Conservation (phyloP, 768 basidiomycete species). For the Pleurotus djamor region DNA sequence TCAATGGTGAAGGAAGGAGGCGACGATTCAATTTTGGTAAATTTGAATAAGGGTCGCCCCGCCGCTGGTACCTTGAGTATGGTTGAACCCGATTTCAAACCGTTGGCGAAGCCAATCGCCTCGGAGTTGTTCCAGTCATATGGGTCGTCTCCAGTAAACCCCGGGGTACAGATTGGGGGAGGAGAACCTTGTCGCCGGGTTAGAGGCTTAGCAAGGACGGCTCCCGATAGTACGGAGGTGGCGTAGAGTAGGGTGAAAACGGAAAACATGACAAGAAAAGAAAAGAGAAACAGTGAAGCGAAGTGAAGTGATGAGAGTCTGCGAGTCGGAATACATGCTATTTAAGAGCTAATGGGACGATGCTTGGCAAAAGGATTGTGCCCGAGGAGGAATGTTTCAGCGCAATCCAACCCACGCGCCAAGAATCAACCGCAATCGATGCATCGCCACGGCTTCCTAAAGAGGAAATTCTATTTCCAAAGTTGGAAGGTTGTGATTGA, state of each 20-base stretch:
- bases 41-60: not conserved
- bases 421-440: not conserved
- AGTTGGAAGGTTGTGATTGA: not conserved
- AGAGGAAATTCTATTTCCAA: not conserved
- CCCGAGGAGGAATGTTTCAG: not conserved
- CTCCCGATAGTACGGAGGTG: not conserved
- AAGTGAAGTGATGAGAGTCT: no score
- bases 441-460: not conserved
- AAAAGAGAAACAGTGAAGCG: not conserved
- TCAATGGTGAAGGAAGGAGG: not conserved
- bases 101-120: not conserved
- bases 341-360: no score
- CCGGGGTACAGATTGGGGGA: not conserved
- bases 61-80: not conserved
- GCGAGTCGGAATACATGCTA: no score
- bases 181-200: not conserved
- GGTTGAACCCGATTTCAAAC: not conserved
- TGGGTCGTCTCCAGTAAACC: not conserved
- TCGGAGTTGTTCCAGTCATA: slow-evolving; percentile 6
- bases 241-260: not conserved
- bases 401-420: not conserved
- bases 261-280: not conserved
- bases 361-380: not conserved
- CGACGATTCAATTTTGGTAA: not conserved
- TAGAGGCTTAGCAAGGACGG: not conserved